A percentile compares a stretch with the other conserved stretches of the same genome.
phyloP scores from a whole-genome alignment of 345 rosid species.

The Mangifera indica region DNA sequence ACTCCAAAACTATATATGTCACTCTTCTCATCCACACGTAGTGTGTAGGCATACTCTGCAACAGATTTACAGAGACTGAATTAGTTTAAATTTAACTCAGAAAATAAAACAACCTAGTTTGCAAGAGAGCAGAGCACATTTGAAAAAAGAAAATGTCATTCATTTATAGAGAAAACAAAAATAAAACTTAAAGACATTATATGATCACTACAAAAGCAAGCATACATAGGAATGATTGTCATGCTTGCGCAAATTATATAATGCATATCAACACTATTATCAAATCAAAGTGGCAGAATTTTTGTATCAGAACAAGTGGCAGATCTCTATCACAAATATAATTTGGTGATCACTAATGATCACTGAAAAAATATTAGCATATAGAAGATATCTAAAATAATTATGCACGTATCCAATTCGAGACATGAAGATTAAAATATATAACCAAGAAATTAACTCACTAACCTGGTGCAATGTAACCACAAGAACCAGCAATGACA shows the following conservation, averaged over 20 bases:
- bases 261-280: neutral
- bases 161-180: neutral
- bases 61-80: neutral
- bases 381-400: neutral
- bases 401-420: neutral
- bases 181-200: too few relatives aligned
- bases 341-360: neutral
- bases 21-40: conserved; percentile 97
- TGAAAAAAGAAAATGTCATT: neutral
- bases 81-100: neutral
- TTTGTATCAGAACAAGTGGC: neutral
- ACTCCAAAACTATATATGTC: conserved; percentile 98
- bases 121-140: neutral
- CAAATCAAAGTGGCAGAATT: neutral
- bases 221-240: neutral
- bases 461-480: conserved; percentile 99
- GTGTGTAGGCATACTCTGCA: conserved; percentile 96
- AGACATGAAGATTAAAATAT: neutral
- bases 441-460: neutral
- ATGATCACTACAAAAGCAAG: too few relatives aligned
- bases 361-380: neutral
- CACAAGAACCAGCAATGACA: conserved; percentile 93
- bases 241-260: neutral
- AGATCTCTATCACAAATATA: neutral
- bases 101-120: neutral